A percentile compares a stretch with the other conserved stretches of the same genome.
These are phyloP conservation scores for Acer saccharum DNA, from an alignment of 345 rosid genomes.

Conservation along the genomic window DNA sequence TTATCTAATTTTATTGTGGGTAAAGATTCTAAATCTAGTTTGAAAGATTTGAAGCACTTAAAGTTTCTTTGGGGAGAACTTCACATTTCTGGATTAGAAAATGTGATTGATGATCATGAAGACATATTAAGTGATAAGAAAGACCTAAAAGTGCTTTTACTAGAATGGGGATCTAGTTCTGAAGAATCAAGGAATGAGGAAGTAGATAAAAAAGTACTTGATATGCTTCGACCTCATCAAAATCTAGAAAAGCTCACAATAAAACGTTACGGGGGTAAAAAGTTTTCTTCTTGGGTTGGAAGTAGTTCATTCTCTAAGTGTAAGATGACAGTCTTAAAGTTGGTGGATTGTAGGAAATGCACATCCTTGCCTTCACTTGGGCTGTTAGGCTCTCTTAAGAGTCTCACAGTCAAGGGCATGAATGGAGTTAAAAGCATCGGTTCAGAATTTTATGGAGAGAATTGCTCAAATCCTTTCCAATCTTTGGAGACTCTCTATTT, in stretches of 20 bases:
- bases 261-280: not conserved
- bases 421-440: not conserved
- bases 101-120: not conserved
- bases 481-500: not conserved
- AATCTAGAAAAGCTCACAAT: not conserved
- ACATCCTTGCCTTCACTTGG: conserved; percentile 1
- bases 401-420: not conserved
- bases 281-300: not conserved
- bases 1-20: not conserved
- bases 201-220: not conserved
- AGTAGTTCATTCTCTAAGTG: not conserved
- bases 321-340: not conserved
- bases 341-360: not conserved
- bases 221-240: not conserved
- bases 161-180: not conserved
- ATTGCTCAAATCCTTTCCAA: not conserved
- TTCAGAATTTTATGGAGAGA: not conserved
- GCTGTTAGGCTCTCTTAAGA: not conserved
- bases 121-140: not conserved
- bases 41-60: not conserved
- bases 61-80: not conserved
- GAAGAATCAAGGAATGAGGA: not conserved
- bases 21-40: not conserved
- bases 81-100: not conserved
- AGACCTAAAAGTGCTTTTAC: not conserved